These are phyloP conservation scores for Solanum hybrid DNA, from an alignment of 305 asterid genomes.

Conservation along the genomic window DNA sequence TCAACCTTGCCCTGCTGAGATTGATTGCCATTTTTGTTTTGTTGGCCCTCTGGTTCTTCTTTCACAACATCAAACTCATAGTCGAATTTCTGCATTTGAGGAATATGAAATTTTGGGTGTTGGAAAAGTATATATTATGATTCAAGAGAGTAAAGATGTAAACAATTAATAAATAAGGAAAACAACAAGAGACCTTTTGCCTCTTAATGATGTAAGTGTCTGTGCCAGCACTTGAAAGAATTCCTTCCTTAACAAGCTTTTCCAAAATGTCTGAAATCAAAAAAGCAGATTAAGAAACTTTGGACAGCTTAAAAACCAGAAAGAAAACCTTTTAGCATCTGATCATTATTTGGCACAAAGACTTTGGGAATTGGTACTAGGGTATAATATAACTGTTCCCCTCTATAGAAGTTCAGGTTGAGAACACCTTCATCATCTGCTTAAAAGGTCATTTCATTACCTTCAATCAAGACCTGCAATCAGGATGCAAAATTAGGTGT, in stretches of 20 bases:
- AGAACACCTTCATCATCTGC: constrained; percentile 13
- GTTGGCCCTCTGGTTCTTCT: constrained; percentile 50
- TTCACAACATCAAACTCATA: constrained; percentile 77
- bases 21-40: constrained; percentile 21
- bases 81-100: constrained; percentile 35
- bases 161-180: constrained; percentile 1
- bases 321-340: not conserved
- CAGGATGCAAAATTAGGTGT: not conserved
- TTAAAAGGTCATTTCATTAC: constrained; percentile 34
- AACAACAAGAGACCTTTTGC: constrained; percentile 37
- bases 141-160: constrained; percentile 2
- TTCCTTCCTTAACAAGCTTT: constrained; percentile 55
- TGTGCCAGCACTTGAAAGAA: constrained; percentile 44
- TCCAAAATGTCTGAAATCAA: constrained; percentile 56
- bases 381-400: not conserved
- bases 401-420: not conserved
- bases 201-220: constrained; percentile 48
- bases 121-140: constrained; percentile 9
- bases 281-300: constrained; percentile 10
- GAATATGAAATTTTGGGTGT: not conserved
- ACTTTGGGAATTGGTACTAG: not conserved
- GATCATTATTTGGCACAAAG: not conserved
- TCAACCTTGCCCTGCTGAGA: constrained; percentile 16
- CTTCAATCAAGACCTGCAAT: constrained; percentile 74
- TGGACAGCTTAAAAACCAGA: not conserved